phyloP scores from a whole-genome alignment of 1,139 yeast genomes.

The Sugiyamaella neomexicana region DNA sequence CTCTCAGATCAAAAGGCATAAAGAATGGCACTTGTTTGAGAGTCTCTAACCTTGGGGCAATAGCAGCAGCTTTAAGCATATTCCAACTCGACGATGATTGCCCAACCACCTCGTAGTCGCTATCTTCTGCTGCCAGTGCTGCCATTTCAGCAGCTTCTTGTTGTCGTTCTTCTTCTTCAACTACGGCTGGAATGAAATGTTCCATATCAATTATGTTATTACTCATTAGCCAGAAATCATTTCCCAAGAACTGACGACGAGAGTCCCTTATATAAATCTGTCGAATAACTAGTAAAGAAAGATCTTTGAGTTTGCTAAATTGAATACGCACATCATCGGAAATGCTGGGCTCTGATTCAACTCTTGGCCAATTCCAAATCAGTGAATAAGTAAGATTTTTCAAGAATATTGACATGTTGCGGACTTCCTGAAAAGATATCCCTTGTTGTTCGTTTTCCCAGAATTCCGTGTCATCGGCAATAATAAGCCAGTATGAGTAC shows the following conservation, averaged over 20 bases:
- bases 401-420: slow-evolving; percentile 51
- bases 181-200: slow-evolving; percentile 40
- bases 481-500: slow-evolving; percentile 57
- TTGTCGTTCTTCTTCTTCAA: slow-evolving; percentile 45
- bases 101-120: slow-evolving; percentile 10
- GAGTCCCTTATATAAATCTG: slow-evolving; percentile 72
- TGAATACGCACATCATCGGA: slow-evolving; percentile 13
- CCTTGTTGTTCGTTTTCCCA: slow-evolving; percentile 34
- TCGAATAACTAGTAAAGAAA: slow-evolving; percentile 55
- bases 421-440: slow-evolving; percentile 50
- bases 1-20: slow-evolving; percentile 72
- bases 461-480: slow-evolving; percentile 71
- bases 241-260: slow-evolving; percentile 56
- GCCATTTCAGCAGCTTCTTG: slow-evolving; percentile 17
- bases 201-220: slow-evolving; percentile 30
- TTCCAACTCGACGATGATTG: neutral
- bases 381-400: slow-evolving; percentile 56
- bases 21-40: slow-evolving; percentile 73
- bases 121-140: neutral
- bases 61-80: neutral
- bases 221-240: slow-evolving; percentile 57
- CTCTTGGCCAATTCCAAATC: slow-evolving; percentile 47
- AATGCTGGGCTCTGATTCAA: slow-evolving; percentile 1
- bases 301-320: slow-evolving; percentile 23
- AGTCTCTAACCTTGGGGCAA: slow-evolving; percentile 47